Conservation (phyloP, 176 grass and related monocot species). For the Cocos nucifera region DNA sequence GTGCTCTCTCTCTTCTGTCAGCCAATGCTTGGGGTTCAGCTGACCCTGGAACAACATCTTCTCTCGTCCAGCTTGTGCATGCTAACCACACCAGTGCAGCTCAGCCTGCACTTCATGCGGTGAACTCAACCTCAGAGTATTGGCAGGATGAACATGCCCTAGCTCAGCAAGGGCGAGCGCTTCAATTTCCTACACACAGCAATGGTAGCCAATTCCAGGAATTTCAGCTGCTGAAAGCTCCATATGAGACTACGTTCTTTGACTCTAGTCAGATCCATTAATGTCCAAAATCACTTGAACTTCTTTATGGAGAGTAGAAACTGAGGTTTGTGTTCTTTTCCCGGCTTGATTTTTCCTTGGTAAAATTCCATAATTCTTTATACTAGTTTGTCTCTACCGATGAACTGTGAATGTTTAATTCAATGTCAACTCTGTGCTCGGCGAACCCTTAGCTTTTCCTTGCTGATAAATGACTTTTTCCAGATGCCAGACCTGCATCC, state of each 20-base stretch:
- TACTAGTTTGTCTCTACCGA: too few relatives aligned
- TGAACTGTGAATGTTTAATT: too few relatives aligned
- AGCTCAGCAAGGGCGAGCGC: conserved; percentile 1
- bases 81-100: neutral
- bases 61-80: neutral
- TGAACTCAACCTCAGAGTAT: neutral
- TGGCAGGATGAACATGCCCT: neutral
- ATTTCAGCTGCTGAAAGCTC: conserved; percentile 4
- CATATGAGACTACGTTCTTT: neutral
- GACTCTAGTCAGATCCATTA: conserved; percentile 10
- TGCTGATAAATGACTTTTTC: too few relatives aligned
- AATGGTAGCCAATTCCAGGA: conserved; percentile 1
- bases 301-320: too few relatives aligned
- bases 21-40: conserved; percentile 9
- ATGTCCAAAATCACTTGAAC: neutral
- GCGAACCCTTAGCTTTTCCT: too few relatives aligned
- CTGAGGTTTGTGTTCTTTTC: too few relatives aligned
- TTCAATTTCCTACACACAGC: conserved; percentile 5
- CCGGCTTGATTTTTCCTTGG: too few relatives aligned
- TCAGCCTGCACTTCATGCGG: neutral
- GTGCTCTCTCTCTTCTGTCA: conserved; percentile 28
- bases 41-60: conserved; percentile 10
- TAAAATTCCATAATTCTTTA: too few relatives aligned
- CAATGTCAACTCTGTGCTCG: too few relatives aligned
- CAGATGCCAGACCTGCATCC: too few relatives aligned